Base-by-base conservation (phyloP, 2,329 filamentous ascomycete genomes). In the Coniochaeta sp. region DNA sequence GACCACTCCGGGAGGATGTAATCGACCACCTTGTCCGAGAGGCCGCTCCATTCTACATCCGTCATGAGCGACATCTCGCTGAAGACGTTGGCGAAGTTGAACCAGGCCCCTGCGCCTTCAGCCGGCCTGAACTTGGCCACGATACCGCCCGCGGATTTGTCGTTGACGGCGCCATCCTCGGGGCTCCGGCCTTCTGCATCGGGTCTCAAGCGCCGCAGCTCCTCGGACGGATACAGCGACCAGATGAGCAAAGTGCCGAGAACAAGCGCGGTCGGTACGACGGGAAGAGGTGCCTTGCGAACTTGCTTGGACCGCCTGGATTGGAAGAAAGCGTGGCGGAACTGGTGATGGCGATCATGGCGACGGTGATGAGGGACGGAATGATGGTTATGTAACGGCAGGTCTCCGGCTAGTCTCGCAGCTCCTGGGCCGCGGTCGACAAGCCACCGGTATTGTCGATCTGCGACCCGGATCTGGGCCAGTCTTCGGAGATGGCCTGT, bases 1-100 rank as follows among this genome's bases (percentile, higher is more conserved):
- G 89, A 86, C 93, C 93, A 98, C 47, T 89, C 86, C 0, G 93
- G 93, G 3, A 96, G 74, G 36, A 98, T 86, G 64, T 84, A 81
- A 68, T 85, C 87, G 40, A 88, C 86, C 28, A 96, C 71, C 64
- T 77, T 81, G 63, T 85, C 83, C 1, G 84, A 78, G 10, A 86
- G 67, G 1, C 70, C 71, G 4, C 75, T 71, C 81, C 84, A 86
- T 68, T 87, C 80, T 3, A 82, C 73, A 64, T 84, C 80, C 22
- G 81, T 77, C 2, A 80, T 70, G 16, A 79, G 70, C 16, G 85
- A 81, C 58, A 91, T 80, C 22, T 77, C 73, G 64, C 80, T 78
- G 61, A 85, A 79, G 22, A 73, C 73, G 19, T 69, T 72, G 2
- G 78, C 69, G 62, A 84, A 83, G 50, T 72, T 71, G 55, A 72